Conservation (phyloP, 225 moss, liverwort and hornwort genomes). For the Physcomitrium patens region DNA sequence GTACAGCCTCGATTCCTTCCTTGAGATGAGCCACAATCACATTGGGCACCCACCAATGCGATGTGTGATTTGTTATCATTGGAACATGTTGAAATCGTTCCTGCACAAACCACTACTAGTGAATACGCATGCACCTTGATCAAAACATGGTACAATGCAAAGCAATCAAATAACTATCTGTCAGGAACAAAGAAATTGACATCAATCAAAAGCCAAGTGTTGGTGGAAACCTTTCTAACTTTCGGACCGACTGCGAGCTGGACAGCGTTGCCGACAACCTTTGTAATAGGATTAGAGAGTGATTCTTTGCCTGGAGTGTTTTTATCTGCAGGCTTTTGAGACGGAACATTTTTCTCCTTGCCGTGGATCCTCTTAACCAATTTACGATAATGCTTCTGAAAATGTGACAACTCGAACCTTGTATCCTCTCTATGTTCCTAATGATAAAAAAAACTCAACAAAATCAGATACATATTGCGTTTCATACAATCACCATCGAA, state of each 20-base stretch:
- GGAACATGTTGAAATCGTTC: constrained; percentile 65
- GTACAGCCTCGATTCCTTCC: constrained; percentile 94
- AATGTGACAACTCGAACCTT: constrained; percentile 83
- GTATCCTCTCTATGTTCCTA: constrained; percentile 91
- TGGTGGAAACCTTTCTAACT: constrained; percentile 49
- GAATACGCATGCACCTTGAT: constrained; percentile 19
- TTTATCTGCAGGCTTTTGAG: constrained; percentile 70
- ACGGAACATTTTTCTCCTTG: constrained; percentile 40
- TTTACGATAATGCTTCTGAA: constrained; percentile 79
- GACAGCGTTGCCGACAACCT: constrained; percentile 69
- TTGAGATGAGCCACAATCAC: constrained; percentile 94
- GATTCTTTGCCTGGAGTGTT: constrained; percentile 72
- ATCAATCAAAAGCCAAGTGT: constrained; percentile 9
- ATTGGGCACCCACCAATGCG: constrained; percentile 93
- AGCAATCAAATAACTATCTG: constrained; percentile 19
- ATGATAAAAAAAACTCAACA: constrained; percentile 27
- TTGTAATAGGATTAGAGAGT: constrained; percentile 65
- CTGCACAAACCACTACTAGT: constrained; percentile 32
- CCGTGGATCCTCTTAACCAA: constrained; percentile 68
- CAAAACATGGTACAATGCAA: background rate
- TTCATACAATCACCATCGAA: background rate
- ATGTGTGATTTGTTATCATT: constrained; percentile 73
- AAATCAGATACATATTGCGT: constrained; percentile 18
- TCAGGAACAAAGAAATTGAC: background rate
- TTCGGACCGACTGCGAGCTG: constrained; percentile 72